phyloP scores from a whole-genome alignment of 352 stramenopile species.

The Elongisporangium undulatum region DNA sequence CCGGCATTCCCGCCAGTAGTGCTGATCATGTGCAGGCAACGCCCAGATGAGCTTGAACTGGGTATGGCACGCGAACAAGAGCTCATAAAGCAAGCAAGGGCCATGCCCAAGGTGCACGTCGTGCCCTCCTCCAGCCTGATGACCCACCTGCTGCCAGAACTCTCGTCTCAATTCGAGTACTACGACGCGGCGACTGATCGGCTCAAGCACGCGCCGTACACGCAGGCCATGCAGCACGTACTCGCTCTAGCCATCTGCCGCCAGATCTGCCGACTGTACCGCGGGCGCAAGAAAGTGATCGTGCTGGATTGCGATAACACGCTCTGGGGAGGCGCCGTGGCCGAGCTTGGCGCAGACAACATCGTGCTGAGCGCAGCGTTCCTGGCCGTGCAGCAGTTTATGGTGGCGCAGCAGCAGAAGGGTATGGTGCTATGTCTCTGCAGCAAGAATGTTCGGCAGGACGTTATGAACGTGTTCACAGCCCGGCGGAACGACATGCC shows the following conservation, averaged over 20 bases:
- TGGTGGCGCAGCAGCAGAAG: constrained; percentile 31
- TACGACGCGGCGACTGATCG: constrained; percentile 50
- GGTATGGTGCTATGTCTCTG: constrained; percentile 59
- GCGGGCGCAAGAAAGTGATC: constrained; percentile 57
- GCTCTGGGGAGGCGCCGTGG: constrained; percentile 59
- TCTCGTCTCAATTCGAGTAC: constrained; percentile 9
- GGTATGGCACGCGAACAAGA: constrained; percentile 10
- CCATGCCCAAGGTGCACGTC: constrained; percentile 19
- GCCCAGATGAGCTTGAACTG: constrained; percentile 5
- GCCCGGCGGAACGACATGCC: constrained; percentile 39
- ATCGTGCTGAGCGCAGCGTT: constrained; percentile 38
- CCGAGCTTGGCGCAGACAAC: constrained; percentile 35
- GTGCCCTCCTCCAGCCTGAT: constrained; percentile 17
- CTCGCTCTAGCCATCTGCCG: constrained; percentile 38
- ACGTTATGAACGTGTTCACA: constrained; percentile 47
- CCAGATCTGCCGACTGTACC: constrained; percentile 46
- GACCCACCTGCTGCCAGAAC: constrained; percentile 15
- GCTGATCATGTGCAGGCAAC: constrained; percentile 33
- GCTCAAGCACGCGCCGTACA: constrained; percentile 62
- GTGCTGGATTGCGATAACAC: constrained; percentile 80
- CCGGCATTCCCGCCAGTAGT: constrained; percentile 20
- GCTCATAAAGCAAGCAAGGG: constrained; percentile 12
- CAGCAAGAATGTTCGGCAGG: constrained; percentile 62
- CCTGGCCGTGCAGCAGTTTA: constrained; percentile 56
- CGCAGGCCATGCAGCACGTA: constrained; percentile 50